Base-by-base conservation (phyloP, 306 rosid species). In the Acacia acuminata region DNA sequence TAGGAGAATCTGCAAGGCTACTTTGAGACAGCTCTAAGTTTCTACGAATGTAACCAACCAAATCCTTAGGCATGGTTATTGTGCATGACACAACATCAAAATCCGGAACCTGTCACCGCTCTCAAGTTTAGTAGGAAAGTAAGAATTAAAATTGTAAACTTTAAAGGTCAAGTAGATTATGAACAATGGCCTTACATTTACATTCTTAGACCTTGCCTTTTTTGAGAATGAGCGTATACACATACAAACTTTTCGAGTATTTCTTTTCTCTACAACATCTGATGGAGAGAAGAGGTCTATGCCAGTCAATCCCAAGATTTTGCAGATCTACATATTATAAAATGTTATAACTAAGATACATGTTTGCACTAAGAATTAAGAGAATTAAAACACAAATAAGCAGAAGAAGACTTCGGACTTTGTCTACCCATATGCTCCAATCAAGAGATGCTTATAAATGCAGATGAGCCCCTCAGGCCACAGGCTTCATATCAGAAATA, bases 241-340 rank as follows among this genome's bases (percentile, higher is more conserved):
- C 84, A 89, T 89, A 67, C 92, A 87, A 71, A 89, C 92, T 85
- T 10, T 82, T 75, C 90, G 82, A 71, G 87, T 87, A 36, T 87
- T 85, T 78, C 71, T 82, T 87, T 84, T 85, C 87, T 89, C 92
- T 42, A 89, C 92, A 75, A 86, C 92, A 83, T 89, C 92, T 58
- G 92, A 89, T 42, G 92, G 90, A 78, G 88, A 77, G 87, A 89
- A 84, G 53, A 89, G 88, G 64, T 89, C 92, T 75, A 89, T 79
- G 51, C 92, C 92, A 34, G 84, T 77, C 87, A 89, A 77, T 71
- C 87, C 92, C 81, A 89, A 65, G 79, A 89, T 85, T 75, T 89
- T 87, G 77, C 92, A 89, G 32, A 89, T 87, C 92, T 89, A 65
- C 78, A 75, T 55, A 75, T 40, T 45, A 75, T 32, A 67, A 83